phyloP scores from a whole-genome alignment of 257 asterid genomes.

The Euphrasia confusa region DNA sequence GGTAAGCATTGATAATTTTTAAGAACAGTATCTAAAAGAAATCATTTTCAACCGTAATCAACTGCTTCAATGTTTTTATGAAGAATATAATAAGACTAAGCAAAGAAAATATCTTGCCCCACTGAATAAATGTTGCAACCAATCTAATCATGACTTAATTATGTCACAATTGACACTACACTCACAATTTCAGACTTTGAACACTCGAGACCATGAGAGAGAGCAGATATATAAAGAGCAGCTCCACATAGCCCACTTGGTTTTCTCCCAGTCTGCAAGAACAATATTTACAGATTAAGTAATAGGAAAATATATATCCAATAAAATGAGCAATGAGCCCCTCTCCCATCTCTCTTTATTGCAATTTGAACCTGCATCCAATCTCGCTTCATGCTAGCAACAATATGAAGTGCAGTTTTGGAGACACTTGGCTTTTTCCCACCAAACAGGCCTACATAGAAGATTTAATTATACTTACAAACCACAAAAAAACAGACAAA shows the following conservation, averaged over 20 bases:
- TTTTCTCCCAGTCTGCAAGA: slow-evolving; percentile 84
- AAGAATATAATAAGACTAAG: not conserved
- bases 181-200: slow-evolving; percentile 75
- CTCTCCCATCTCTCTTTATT: slow-evolving; percentile 4
- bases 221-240: slow-evolving; percentile 80
- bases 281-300: slow-evolving; percentile 21
- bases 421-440: slow-evolving; percentile 32
- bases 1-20: too few relatives aligned
- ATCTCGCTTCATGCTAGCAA: slow-evolving; percentile 90
- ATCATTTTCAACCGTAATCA: too few relatives aligned
- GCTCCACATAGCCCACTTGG: slow-evolving; percentile 97
- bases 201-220: slow-evolving; percentile 63
- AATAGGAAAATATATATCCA: slow-evolving; percentile 6
- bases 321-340: slow-evolving; percentile 1
- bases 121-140: slow-evolving; percentile 6
- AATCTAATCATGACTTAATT: slow-evolving; percentile 7
- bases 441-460: slow-evolving; percentile 51
- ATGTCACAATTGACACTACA: slow-evolving; percentile 19
- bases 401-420: slow-evolving; percentile 46
- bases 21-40: too few relatives aligned
- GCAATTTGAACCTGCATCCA: slow-evolving; percentile 74
- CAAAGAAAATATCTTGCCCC: slow-evolving; percentile 3
- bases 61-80: too few relatives aligned
- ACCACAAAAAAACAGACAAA: slow-evolving; percentile 11
- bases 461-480: slow-evolving; percentile 22